Evolutionary conservation across 345 rosid species (phyloP), one percentile per base, ranked within the genome.

Genomic region (Syzygium oleosum): DNA sequence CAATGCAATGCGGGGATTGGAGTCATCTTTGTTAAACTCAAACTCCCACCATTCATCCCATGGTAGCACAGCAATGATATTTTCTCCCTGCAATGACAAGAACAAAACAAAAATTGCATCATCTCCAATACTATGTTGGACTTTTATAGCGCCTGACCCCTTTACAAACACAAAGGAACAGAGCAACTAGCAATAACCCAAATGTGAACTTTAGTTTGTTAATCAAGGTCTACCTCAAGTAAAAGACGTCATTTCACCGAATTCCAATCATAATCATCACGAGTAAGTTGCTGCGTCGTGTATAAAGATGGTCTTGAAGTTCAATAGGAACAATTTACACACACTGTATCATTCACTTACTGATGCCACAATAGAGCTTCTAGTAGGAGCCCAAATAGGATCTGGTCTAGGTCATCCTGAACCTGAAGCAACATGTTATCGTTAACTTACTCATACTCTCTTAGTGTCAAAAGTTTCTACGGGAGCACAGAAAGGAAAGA

Each of bases 41-140:
- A 95, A 96, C 51, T 98, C 97, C 99, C 99, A 98, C 99, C 98
- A 95, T 90, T 98, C 97, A 25, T 96, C 98, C 98, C 99, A 98
- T 51, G 99, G 94, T 51, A 96, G 38, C 85, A 96, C 31, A 23
- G 98, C 96, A 90, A 95, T 90, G 52, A 96, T 87, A 92, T 96
- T 97, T 92, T 95, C 96, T 89, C 99, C 99, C 99, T 96, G 87
- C 84, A 86, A 88, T 22, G 31, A 59, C 61, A 41, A 68, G 27
- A 52, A 55, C 4, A 58, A 88, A 14, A 51, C 23, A 38, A 49
- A 25, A 31, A 58, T 80, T 41, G 85, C 86, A 17, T 16, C 43
- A 54, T 22, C 1, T 34, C 65, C 21, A 22, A 27, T 7, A 34
- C 78, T 43, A 9, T 68, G 14, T 25, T 31, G 12, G 51, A 34